Evolutionary conservation across 495 filamentous ascomycete genomes (phyloP).

Genomic region (Neurospora tetraspora): DNA sequence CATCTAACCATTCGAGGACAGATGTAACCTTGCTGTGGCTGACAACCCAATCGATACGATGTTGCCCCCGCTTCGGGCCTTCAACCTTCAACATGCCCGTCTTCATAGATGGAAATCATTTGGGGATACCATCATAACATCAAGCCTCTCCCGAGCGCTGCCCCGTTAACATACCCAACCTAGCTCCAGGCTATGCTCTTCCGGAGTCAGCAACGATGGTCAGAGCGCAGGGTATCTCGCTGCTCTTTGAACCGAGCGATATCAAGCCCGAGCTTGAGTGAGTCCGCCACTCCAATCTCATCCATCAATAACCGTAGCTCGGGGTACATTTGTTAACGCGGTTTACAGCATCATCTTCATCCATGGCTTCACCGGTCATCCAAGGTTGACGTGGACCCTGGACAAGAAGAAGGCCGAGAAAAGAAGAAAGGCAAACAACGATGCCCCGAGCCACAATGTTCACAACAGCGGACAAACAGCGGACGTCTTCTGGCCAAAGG

Average conservation of each 20-base stretch:
- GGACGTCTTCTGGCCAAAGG: not conserved
- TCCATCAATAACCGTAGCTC: not conserved
- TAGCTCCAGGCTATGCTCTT: not conserved
- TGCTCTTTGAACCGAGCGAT: not conserved
- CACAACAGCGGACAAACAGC: not conserved
- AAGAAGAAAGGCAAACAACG: not conserved
- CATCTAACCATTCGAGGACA: not conserved
- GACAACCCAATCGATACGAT: not conserved
- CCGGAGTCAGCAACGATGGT: not conserved
- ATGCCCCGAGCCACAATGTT: not conserved
- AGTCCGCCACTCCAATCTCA: not conserved
- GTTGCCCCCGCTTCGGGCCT: not conserved
- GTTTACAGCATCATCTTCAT: conserved; percentile 15
- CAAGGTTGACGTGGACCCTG: conserved; percentile 13
- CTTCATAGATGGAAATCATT: not conserved
- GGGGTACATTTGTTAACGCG: not conserved
- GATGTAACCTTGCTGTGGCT: not conserved
- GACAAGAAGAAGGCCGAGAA: not conserved
- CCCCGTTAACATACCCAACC: not conserved
- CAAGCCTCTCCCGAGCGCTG: not conserved
- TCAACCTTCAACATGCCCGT: not conserved
- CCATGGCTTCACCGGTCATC: conserved; percentile 16
- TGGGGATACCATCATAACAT: not conserved
- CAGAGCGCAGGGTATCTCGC: not conserved
- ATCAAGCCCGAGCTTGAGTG: not conserved